These are phyloP conservation scores for Erysimum cheiranthoides DNA, from an alignment of 345 rosid genomes.

Conservation along the genomic window DNA sequence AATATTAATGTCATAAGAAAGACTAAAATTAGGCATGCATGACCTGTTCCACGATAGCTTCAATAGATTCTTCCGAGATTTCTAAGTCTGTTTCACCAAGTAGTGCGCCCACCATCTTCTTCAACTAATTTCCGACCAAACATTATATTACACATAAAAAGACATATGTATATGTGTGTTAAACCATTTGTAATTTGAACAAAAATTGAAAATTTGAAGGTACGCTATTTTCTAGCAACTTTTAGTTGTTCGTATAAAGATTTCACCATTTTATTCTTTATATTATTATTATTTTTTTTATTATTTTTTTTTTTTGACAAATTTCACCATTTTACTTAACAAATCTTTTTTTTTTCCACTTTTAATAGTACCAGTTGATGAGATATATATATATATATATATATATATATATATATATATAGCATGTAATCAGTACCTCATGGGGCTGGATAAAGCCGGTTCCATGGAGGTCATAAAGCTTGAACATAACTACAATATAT, in stretches of 20 bases:
- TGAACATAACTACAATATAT: constrained; percentile 55
- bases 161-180: no score
- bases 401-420: no score
- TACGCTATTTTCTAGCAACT: no score
- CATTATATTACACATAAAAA: not conserved
- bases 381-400: no score
- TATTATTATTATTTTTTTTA: no score
- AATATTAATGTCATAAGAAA: constrained; percentile 28
- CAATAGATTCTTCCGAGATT: constrained; percentile 57
- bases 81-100: constrained; percentile 66
- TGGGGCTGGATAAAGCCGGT: constrained; percentile 65
- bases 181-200: no score
- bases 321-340: not conserved
- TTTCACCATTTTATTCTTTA: no score
- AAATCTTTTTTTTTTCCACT: no score
- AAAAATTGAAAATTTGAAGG: no score
- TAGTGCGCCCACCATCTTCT: constrained; percentile 79
- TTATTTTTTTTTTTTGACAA: no score
- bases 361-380: not conserved
- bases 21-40: not conserved
- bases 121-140: constrained; percentile 52
- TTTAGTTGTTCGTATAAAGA: no score
- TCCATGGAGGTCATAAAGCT: constrained; percentile 58
- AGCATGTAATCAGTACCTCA: constrained; percentile 49
- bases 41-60: constrained; percentile 78